Evolutionary conservation across 2,329 filamentous ascomycete genomes (phyloP), one percentile per base, ranked within the genome.

Genomic region (Fusarium graminum): DNA sequence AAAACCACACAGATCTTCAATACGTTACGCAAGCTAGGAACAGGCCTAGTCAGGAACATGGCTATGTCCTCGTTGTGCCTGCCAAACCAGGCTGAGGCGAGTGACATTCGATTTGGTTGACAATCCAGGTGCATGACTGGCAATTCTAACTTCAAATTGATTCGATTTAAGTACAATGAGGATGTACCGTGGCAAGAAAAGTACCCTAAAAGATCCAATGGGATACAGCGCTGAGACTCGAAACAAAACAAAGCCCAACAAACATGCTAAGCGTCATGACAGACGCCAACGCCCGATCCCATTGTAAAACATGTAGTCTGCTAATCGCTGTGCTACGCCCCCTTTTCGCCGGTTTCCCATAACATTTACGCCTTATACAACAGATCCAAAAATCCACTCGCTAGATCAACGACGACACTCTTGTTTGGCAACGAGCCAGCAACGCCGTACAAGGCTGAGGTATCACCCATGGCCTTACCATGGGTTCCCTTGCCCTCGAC

Each of bases 401-500:
- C 94, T 75, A 99, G 80, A 72, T 97, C 92, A 68, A 92, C 92
- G 30, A 99, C 93, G 32, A 99, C 90, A 70, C 91, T 93, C 86
- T 98, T 98, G 77, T 99, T 96, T 2, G 95, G 95, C 78, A 99
- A 80, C 74, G 92, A 96, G 7, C 95, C 95, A 0, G 95, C 95
- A 57, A 99, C 94, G 53, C 95, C 95, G 79, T 99, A 99, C 64
- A 99, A 80, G 6, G 94, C 94, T 2, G 93, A 92, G 14, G 92
- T 89, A 76, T 97, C 92, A 2, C 92, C 92, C 71, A 88, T 85
- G 25, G 87, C 88, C 76, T 89, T 88, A 34, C 88, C 89, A 78
- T 89, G 86, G 30, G 80, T 78, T 0, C 84, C 84, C 78, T 89
- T 90, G 12, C 90, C 90, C 79, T 92, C 88, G 2, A 88, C 89